These are phyloP conservation scores for Tremellales sp. DNA, from an alignment of 1,284 basidiomycete species.

Conservation along the genomic window DNA sequence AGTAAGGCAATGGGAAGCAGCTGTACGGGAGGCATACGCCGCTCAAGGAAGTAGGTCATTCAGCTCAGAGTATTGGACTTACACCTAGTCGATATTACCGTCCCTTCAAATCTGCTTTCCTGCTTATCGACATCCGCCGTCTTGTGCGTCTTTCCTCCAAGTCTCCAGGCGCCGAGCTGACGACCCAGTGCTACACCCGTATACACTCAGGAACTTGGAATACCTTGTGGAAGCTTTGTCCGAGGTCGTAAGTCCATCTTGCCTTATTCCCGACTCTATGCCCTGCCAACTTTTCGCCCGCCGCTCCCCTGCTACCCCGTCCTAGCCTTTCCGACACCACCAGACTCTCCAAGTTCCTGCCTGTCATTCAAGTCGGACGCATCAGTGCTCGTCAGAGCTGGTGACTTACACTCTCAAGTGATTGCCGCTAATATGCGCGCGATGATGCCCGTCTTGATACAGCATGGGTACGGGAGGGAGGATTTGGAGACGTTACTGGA, in stretches of 20 bases:
- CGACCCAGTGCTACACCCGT: constrained; percentile 22
- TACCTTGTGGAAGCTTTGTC: constrained; percentile 29
- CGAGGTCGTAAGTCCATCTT: constrained; percentile 23
- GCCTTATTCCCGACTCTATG: neutral
- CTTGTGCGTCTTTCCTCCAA: constrained; percentile 25
- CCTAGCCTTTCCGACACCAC: neutral
- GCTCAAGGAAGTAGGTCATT: constrained; percentile 17
- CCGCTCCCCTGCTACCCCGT: neutral
- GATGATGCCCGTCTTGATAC: constrained; percentile 20
- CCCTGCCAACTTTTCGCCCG: too few species aligned
- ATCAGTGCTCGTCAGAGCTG: constrained; percentile 9
- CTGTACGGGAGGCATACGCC: constrained; percentile 22
- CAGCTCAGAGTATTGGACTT: neutral
- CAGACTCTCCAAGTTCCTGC: neutral
- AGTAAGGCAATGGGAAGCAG: constrained; percentile 24
- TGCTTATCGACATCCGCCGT: constrained; percentile 23
- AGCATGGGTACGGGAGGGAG: constrained; percentile 24
- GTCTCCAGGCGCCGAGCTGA: neutral
- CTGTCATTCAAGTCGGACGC: constrained; percentile 6
- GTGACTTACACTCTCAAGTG: constrained; percentile 21
- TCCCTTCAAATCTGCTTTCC: constrained; percentile 16
- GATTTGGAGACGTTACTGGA: constrained; percentile 25
- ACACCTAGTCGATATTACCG: constrained; percentile 20
- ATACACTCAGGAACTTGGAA: constrained; percentile 35
- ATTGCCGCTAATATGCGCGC: constrained; percentile 19